Evolutionary conservation across 2,329 filamentous ascomycete genomes (phyloP), one percentile per base, ranked within the genome.

Genomic region (Alternaria hordeiaustralica): DNA sequence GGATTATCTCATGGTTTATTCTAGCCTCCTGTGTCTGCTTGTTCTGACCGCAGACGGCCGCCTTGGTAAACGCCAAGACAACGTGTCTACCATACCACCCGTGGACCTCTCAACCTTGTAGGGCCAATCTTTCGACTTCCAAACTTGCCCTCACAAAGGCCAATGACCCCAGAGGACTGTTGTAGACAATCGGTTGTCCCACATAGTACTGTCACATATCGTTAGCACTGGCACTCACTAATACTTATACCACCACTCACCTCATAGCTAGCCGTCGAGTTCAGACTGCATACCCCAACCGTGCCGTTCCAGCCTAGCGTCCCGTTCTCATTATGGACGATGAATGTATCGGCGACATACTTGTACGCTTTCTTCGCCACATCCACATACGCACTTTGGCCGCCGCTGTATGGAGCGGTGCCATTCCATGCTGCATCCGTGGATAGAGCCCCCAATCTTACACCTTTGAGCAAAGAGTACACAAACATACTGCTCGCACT

Each of bases 401-500:
- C 13, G 15, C 30, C 3, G 44, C 13, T 36, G 28, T 30, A 36
- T 12, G 50, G 18, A 20, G 15, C 54, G 30, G 54, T 46, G 18
- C 21, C 13, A 18, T 30, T 54, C 21, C 36, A 47, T 20, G 23
- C 18, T 18, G 28, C 36, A 20, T n/a, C 18, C 44, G 43, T 23
- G 20, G 55, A 45, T n/a, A 70, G 26, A 36, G 81, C 74, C 0
- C 82, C 83, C 6, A 82, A 47, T 28, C 80, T 71, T 9, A 79
- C 76, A 0, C 84, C 87, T 66, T 82, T 84, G 12, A 88, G 72
- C 63, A 87, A 75, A 0, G 85, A 83, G 58, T 86, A 87, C 0
- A 82, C 80, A 67, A 88, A 89, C 84, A 90, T 87, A 3, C 84
- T 85, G 10, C 84, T 85, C 11, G 83, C 86, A 56, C 86, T 88